Base-by-base conservation (phyloP, 2,329 filamentous ascomycete genomes). In the Rutstroemia sp. region DNA sequence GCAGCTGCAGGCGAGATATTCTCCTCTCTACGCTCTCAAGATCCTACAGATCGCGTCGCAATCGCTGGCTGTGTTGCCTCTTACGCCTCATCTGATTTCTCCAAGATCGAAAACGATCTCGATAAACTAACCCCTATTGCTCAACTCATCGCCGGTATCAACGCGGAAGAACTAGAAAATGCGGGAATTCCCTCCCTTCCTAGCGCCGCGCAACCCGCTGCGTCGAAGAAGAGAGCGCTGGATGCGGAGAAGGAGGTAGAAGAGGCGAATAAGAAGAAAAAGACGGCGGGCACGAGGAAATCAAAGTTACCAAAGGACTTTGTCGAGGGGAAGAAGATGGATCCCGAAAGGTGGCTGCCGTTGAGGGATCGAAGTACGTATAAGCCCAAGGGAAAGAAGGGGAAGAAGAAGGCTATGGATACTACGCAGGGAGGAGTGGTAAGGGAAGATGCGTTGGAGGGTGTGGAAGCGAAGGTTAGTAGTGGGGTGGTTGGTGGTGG, bases 261-360 rank as follows among this genome's bases (percentile, higher is more conserved):
- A 79, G 66, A 76, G 79, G 14, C 41, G 4, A 53, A 57, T 9
- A 57, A 49, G 19, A 50, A 51, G 7, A 72, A 38, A 10, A 54
- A 49, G 27, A 48, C 38, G 2, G 27, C 30, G 14, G 37, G 45
- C 5, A 76, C 79, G 38, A 75, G 78, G 48, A 78, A 79, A 68
- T 80, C 76, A 56, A 82, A 81, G 64, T 75, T 88, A 65, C 87
- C 87, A 34, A 89, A 89, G 72, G 80, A 85, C 66, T 89, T 83
- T 67, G 88, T 90, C 58, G 81, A 88, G 52, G 82, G 79, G 64
- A 95, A 91, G 76, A 85, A 84, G 62, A 81, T 89, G 37, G 94
- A 99, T 71, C 86, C 90, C 0, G 94, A 99, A 73, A 80, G 94
- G 60, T 99, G 94, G 94, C 73, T 99, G 58, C 92, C 94, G 12